Evolutionary conservation across 345 rosid genomes (phyloP).

Genomic region (Populus davidiana): DNA sequence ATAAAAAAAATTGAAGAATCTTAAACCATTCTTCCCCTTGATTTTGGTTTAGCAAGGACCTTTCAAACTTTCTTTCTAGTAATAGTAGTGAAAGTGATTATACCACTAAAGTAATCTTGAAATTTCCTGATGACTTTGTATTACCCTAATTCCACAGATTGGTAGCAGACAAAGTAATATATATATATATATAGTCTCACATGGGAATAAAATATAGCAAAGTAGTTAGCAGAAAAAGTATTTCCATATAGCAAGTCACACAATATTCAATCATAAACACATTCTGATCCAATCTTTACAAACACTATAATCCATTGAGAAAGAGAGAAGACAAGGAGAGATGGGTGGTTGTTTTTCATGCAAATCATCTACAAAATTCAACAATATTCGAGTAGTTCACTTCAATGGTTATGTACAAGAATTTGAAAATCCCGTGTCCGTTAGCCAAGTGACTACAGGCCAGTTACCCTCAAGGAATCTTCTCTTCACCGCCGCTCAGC

Average conservation of each 20-base stretch:
- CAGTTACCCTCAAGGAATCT: constrained; percentile 23
- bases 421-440: constrained; percentile 35
- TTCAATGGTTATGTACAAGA: constrained; percentile 39
- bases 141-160: neutral
- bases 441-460: constrained; percentile 30
- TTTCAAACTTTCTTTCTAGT: no score
- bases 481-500: constrained; percentile 43
- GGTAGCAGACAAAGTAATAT: neutral
- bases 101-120: neutral
- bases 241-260: neutral
- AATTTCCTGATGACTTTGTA: neutral
- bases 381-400: constrained; percentile 43
- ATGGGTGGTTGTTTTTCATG: constrained; percentile 37
- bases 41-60: no score
- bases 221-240: neutral
- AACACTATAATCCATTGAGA: neutral
- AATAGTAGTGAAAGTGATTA: neutral
- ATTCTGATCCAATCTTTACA: neutral
- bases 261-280: neutral
- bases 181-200: neutral
- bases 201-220: neutral
- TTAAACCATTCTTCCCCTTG: no score
- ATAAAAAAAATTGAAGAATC: no score
- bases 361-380: constrained; percentile 12
- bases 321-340: neutral